A percentile compares a stretch with the other conserved stretches of the same genome.
Evolutionary conservation across 768 basidiomycete species (phyloP).

Genomic region (Tylopilus plumbeoviolaceoides): DNA sequence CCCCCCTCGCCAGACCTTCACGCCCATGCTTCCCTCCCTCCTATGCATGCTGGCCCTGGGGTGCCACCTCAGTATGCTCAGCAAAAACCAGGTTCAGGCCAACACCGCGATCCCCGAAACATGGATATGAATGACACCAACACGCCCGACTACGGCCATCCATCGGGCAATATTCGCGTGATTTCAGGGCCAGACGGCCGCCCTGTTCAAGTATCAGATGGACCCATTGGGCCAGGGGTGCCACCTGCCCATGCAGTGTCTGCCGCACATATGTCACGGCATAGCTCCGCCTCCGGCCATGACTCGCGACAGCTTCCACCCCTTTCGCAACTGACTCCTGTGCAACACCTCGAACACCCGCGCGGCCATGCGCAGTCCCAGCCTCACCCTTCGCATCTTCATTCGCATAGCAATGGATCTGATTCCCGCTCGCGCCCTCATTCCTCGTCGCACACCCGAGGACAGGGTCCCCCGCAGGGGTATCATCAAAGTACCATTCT

Average conservation of each 20-base stretch:
- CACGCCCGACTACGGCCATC: conserved; percentile 46
- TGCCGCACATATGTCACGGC: conserved; percentile 40
- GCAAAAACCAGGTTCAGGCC: conserved; percentile 15
- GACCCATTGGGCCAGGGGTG: conserved; percentile 40
- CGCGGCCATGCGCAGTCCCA: conserved; percentile 35
- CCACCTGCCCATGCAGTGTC: conserved; percentile 36
- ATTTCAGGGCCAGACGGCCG: conserved; percentile 47
- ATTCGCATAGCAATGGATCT: conserved; percentile 38
- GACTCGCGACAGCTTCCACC: conserved; percentile 49
- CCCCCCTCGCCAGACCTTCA: conserved; percentile 53
- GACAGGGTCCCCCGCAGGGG: conserved; percentile 32
- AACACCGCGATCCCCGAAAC: conserved; percentile 38
- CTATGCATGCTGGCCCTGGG: conserved; percentile 33
- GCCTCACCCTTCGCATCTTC: conserved; percentile 38
- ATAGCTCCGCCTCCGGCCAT: conserved; percentile 38
- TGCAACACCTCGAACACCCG: conserved; percentile 36
- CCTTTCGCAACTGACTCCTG: conserved; percentile 44
- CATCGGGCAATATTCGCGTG: conserved; percentile 45
- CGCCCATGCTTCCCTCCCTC: conserved; percentile 35
- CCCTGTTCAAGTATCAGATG: conserved; percentile 46
- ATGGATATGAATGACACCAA: conserved; percentile 46
- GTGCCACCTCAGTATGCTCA: conserved; percentile 34
- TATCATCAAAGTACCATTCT: conserved; percentile 36
- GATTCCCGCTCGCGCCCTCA: conserved; percentile 47
- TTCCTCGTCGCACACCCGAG: conserved; percentile 50